Conservation (phyloP, 192 early-diverging fungal genomes). For the Cetraspora pellucida region DNA sequence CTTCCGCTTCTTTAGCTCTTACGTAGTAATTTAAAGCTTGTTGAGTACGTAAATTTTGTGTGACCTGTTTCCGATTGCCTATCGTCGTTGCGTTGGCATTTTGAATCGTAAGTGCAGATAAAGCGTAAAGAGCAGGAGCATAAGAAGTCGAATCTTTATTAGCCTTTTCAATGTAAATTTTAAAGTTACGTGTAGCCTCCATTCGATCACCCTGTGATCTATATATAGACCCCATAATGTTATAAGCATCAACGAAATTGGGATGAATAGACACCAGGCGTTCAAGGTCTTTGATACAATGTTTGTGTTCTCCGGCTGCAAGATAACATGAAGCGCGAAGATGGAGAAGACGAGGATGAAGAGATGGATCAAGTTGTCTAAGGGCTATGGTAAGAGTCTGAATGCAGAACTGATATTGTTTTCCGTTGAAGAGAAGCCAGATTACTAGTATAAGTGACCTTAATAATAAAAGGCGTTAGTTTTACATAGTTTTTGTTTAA, state of each 20-base stretch:
- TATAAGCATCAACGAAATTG: conserved; percentile 39
- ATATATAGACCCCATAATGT: conserved; percentile 43
- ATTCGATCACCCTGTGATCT: conserved; percentile 44
- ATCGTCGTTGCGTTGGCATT: conserved; percentile 36
- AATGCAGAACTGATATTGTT: conserved; percentile 60
- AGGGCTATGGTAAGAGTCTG: conserved; percentile 59
- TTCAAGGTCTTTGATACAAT: conserved; percentile 41
- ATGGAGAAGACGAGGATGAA: conserved; percentile 56
- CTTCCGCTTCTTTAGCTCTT: conserved; percentile 56
- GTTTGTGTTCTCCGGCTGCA: conserved; percentile 47
- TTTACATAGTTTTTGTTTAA: neutral
- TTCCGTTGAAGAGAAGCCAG: conserved; percentile 61
- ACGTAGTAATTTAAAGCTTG: conserved; percentile 52
- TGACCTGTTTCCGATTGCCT: conserved; percentile 50
- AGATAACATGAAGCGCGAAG: conserved; percentile 60
- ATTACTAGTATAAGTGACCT: conserved; percentile 44
- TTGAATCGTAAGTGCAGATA: conserved; percentile 47
- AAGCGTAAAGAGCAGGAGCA: conserved; percentile 54
- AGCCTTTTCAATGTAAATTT: conserved; percentile 49
- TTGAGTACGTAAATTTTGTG: conserved; percentile 41
- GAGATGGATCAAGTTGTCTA: conserved; percentile 46
- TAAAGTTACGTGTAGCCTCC: conserved; percentile 55
- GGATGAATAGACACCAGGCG: conserved; percentile 31
- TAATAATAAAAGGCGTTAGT: neutral
- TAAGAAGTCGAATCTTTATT: conserved; percentile 58